Conservation (phyloP, 495 filamentous ascomycete genomes). For the Echria macrotheca region DNA sequence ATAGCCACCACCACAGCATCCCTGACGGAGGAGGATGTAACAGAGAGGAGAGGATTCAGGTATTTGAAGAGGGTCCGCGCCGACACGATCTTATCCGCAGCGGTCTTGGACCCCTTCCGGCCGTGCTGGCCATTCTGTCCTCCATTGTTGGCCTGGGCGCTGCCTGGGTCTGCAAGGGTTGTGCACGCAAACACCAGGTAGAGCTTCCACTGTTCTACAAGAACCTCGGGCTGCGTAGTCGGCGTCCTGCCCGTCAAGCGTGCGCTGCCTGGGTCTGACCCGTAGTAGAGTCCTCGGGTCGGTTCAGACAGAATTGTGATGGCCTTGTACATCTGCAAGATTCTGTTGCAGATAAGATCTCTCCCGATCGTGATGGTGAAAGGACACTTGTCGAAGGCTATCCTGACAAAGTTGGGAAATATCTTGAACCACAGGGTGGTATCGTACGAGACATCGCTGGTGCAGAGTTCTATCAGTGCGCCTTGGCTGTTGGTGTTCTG, state of each 20-base stretch:
- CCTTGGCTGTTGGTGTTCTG: slow-evolving; percentile 77
- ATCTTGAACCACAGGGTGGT: slow-evolving; percentile 95
- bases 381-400: slow-evolving; percentile 85
- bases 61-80: slow-evolving; percentile 84
- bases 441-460: slow-evolving; percentile 92
- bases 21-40: slow-evolving; percentile 67
- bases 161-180: slow-evolving; percentile 81
- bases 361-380: slow-evolving; percentile 84
- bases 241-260: slow-evolving; percentile 50
- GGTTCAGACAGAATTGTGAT: slow-evolving; percentile 75
- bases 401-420: slow-evolving; percentile 89
- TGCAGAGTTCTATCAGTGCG: slow-evolving; percentile 87
- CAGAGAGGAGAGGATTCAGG: slow-evolving; percentile 80
- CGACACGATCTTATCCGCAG: slow-evolving; percentile 78
- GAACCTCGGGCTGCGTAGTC: slow-evolving; percentile 74
- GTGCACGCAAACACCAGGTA: slow-evolving; percentile 96
- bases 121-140: slow-evolving; percentile 69
- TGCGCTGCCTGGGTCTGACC: slow-evolving; percentile 38
- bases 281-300: slow-evolving; percentile 54
- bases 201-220: slow-evolving; percentile 98
- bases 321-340: slow-evolving; percentile 84
- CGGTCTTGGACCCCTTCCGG: slow-evolving; percentile 74
- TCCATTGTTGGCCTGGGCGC: slow-evolving; percentile 50
- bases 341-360: slow-evolving; percentile 84
- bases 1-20: slow-evolving; percentile 89